These are phyloP conservation scores for Ophiosphaerella korrae DNA, from an alignment of 2,329 filamentous ascomycete species.

Conservation along the genomic window DNA sequence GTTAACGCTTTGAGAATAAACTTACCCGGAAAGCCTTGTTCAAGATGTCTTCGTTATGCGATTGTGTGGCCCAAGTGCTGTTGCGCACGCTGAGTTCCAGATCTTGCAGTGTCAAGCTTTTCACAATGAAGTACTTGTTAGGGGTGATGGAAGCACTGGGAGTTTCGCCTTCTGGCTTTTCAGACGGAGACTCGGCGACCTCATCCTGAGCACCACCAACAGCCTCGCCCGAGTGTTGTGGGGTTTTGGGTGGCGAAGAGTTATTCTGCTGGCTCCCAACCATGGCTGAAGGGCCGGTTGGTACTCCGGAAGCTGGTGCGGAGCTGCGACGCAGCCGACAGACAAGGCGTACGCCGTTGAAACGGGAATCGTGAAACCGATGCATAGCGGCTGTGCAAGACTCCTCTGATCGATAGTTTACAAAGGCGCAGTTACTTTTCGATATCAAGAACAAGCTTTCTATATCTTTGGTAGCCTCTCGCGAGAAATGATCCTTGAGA, in stretches of 20 bases:
- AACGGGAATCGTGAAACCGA: conserved; percentile 87
- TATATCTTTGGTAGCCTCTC: conserved; percentile 73
- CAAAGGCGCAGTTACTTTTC: conserved; percentile 96
- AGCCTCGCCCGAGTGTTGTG: conserved; percentile 20
- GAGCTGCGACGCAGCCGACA: conserved; percentile 74
- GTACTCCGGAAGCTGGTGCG: conserved; percentile 53
- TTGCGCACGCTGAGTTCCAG: conserved; percentile 86
- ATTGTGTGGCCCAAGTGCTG: conserved; percentile 91
- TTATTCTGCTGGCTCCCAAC: conserved; percentile 30
- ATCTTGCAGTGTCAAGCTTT: conserved; percentile 90
- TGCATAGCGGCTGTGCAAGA: conserved; percentile 78
- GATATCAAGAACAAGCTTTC: conserved; percentile 93
- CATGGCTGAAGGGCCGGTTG: conserved; percentile 61
- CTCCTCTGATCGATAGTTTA: conserved; percentile 85
- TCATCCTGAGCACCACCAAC: conserved; percentile 14
- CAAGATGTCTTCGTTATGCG: conserved; percentile 84
- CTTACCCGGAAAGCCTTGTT: conserved; percentile 82
- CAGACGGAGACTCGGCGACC: conserved; percentile 9
- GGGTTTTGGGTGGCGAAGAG: conserved; percentile 33
- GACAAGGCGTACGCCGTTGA: conserved; percentile 83
- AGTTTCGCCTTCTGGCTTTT: conserved; percentile 16
- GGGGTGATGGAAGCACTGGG: conserved; percentile 49
- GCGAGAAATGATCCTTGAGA: conserved; percentile 89
- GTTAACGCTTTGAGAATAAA: not conserved
- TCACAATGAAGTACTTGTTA: conserved; percentile 89